phyloP scores from a whole-genome alignment of 495 filamentous ascomycete genomes.

The Xylaria cubensis region DNA sequence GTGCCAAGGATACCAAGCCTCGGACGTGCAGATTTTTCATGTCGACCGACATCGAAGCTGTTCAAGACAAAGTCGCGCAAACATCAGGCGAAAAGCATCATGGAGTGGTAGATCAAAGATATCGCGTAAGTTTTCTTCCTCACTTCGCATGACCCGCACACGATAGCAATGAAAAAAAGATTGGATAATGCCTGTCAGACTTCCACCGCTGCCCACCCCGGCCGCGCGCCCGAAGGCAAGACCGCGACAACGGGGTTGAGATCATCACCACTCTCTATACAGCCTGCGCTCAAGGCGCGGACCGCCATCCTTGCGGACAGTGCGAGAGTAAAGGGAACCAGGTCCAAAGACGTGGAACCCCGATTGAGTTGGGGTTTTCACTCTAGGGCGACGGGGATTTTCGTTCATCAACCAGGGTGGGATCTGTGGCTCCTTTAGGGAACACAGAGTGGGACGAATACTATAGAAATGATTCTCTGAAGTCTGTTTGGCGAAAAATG shows the following conservation, averaged over 20 bases:
- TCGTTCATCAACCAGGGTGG: constrained; percentile 68
- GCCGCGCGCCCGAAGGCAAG: constrained; percentile 60
- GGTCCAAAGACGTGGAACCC: constrained; percentile 30
- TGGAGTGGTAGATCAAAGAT: neutral
- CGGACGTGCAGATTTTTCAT: neutral
- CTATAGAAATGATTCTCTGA: constrained; percentile 93
- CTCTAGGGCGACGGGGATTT: constrained; percentile 66
- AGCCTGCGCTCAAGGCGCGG: constrained; percentile 37
- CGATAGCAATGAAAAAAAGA: constrained; percentile 58
- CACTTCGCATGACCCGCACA: constrained; percentile 46
- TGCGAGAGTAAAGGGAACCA: constrained; percentile 51
- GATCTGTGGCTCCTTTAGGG: constrained; percentile 72
- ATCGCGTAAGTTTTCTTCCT: constrained; percentile 45
- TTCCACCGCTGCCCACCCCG: constrained; percentile 68
- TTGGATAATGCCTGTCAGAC: constrained; percentile 62
- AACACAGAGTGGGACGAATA: constrained; percentile 81
- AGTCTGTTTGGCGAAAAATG: constrained; percentile 50
- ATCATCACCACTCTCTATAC: constrained; percentile 71
- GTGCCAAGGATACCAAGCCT: neutral
- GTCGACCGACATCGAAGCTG: too few relatives aligned
- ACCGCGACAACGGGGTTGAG: constrained; percentile 60
- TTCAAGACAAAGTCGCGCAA: too few relatives aligned
- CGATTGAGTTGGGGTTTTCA: constrained; percentile 51
- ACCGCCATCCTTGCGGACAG: constrained; percentile 60
- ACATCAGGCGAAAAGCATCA: neutral